Percentiles rank a stretch among this genome's conserved stretches.
These are phyloP conservation scores for Ilex paraguariensis DNA, from an alignment of 305 asterid genomes.

Conservation along the genomic window DNA sequence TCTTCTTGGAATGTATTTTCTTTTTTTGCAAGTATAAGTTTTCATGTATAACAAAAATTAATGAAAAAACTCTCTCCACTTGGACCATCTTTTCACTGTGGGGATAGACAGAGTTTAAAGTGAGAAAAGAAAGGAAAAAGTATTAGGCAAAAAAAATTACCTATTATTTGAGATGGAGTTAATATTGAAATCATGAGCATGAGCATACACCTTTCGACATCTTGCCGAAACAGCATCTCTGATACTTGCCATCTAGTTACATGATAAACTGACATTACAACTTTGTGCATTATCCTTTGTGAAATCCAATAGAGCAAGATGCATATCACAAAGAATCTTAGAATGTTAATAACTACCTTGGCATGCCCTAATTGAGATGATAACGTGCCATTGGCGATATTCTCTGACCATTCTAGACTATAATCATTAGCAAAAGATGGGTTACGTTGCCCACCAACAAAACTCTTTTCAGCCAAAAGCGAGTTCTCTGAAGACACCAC, in stretches of 20 bases:
- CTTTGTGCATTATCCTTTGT: neutral
- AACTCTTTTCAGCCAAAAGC: constrained; percentile 62
- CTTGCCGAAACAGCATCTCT: constrained; percentile 50
- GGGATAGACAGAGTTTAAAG: too few species aligned
- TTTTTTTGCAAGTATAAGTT: too few species aligned
- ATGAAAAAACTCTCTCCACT: too few species aligned
- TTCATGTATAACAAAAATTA: too few species aligned
- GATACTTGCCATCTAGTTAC: constrained; percentile 41
- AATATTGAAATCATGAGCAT: constrained; percentile 81
- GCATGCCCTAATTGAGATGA: constrained; percentile 27
- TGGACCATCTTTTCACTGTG: too few species aligned
- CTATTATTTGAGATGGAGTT: constrained; percentile 82
- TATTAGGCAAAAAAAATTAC: constrained; percentile 22
- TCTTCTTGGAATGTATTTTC: too few species aligned
- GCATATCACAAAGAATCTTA: constrained; percentile 15
- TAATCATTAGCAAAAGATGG: constrained; percentile 32
- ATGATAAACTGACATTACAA: constrained; percentile 15
- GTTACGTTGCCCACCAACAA: constrained; percentile 33
- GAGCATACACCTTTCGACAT: constrained; percentile 65
- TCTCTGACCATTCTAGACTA: constrained; percentile 47
- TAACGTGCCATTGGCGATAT: constrained; percentile 21
- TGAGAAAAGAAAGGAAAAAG: neutral
- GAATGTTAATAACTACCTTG: constrained; percentile 36
- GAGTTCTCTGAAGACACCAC: constrained; percentile 62
- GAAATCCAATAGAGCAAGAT: constrained; percentile 8